Evolutionary conservation across 192 early-diverging fungal genomes (phyloP), one percentile per base, ranked within the genome.

Genomic region (Powellomyces hirtus): DNA sequence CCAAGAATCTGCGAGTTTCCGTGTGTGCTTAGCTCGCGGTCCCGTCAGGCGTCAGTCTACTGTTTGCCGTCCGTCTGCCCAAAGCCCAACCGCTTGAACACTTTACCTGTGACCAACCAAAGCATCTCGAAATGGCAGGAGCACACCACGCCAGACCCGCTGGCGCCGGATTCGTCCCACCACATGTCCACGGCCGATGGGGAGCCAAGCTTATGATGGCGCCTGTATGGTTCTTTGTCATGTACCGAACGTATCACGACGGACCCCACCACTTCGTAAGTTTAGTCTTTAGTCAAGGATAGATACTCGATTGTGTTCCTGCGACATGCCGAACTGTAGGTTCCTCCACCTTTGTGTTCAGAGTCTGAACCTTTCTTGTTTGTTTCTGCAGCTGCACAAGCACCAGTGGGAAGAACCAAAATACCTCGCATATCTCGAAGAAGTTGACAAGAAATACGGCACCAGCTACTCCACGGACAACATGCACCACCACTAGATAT

Each of bases 391-490:
- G 81, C 62, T 82, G 40, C 66, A 75, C 63, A 74, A 85, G 34
- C 83, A 82, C 64, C 59, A 73, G 7, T 85, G 83, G 83, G 73
- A 75, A 44, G 75, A 81, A 20, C 83, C 83, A n/a, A 76, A 80
- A 59, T 42, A 51, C 38, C 60, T 85, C 36, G 75, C 73, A 3
- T 74, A 85, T 64, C 71, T 85, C 34, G 83, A 85, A 38, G 71
- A 85, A 62, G 70, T 85, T 14, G 83, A 85, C 69, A 80, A 79
- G 68, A 85, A 85, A 72, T 85, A 71, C 70, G 83, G 83, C 26
- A 83, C 83, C 13, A 64, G 68, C 44, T 73, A 72, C 30, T 64
- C 79, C 14, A 72, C 66, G 29, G 83, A 79, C 70, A 84, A 84
- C 75, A 79, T 81, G 77, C 76, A 81, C 76, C 79, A 81, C 57